A percentile compares a stretch with the other conserved stretches of the same genome.
These are phyloP conservation scores for Pugionium dolabratum DNA, from an alignment of 345 rosid species.

Conservation along the genomic window DNA sequence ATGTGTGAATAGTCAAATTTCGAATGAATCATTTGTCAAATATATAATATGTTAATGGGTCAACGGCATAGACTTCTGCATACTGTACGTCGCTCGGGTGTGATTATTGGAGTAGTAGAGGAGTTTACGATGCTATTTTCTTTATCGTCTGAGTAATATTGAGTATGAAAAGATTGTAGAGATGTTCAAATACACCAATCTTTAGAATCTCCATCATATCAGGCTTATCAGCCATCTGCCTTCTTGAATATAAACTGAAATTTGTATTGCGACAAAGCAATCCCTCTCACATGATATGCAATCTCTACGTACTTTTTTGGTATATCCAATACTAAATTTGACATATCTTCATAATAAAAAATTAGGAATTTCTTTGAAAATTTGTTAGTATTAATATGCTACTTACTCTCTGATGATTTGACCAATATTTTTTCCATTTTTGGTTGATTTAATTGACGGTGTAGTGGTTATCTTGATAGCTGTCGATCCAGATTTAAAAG, in stretches of 20 bases:
- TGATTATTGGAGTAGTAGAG: conserved; percentile 8
- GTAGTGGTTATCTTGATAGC: conserved; percentile 3
- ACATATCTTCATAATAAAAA: too few species aligned
- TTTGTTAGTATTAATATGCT: conserved; percentile 1
- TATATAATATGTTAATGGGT: conserved; percentile 8
- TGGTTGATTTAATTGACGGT: not conserved
- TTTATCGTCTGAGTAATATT: too few species aligned
- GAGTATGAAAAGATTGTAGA: too few species aligned
- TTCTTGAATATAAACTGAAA: too few species aligned
- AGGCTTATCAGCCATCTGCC: too few species aligned
- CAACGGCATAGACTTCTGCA: conserved; percentile 25
- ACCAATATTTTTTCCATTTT: not conserved
- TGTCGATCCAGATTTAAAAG: not conserved
- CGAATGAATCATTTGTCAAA: not conserved
- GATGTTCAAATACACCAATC: too few species aligned
- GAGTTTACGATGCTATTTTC: not conserved
- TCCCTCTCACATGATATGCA: too few species aligned
- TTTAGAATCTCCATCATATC: too few species aligned
- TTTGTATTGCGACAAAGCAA: too few species aligned
- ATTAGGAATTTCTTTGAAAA: not conserved
- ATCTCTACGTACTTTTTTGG: too few species aligned
- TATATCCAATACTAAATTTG: too few species aligned
- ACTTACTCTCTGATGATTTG: not conserved
- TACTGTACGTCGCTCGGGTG: conserved; percentile 17
- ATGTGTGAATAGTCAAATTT: conserved; percentile 3